Percentiles rank a stretch among this genome's conserved stretches.
Evolutionary conservation across 176 grass and related monocot species (phyloP).

Genomic region (Pharus latifolius): DNA sequence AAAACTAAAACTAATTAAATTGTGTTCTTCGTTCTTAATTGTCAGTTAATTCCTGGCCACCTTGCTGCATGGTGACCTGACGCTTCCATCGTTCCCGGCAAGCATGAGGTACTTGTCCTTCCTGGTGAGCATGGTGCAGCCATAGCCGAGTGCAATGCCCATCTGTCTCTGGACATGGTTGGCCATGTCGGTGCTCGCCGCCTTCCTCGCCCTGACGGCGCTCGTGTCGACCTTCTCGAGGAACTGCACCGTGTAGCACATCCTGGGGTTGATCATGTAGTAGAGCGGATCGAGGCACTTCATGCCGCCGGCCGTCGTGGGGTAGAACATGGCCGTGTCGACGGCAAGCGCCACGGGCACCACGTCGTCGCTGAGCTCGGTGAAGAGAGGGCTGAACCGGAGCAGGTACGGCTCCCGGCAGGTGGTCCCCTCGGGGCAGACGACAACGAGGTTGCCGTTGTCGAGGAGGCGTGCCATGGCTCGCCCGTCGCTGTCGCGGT

Average conservation of each 20-base stretch:
- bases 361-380: constrained; percentile 49
- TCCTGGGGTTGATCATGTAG: constrained; percentile 45
- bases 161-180: constrained; percentile 58
- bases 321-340: constrained; percentile 61
- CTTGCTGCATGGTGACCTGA: too few relatives aligned
- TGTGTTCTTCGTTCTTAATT: too few relatives aligned
- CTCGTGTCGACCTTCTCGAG: constrained; percentile 30
- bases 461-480: constrained; percentile 31
- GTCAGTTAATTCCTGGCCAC: too few relatives aligned
- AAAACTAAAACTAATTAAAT: too few relatives aligned
- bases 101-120: constrained; percentile 84
- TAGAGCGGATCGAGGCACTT: constrained; percentile 73
- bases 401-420: constrained; percentile 70
- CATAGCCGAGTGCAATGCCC: constrained; percentile 44
- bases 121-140: constrained; percentile 61
- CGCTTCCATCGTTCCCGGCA: constrained; percentile 57
- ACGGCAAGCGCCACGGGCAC: constrained; percentile 46
- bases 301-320: constrained; percentile 47
- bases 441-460: constrained; percentile 32
- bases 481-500: constrained; percentile 16
- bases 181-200: constrained; percentile 28
- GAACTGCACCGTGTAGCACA: constrained; percentile 52
- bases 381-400: constrained; percentile 62
- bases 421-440: constrained; percentile 73
- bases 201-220: background rate